These are phyloP conservation scores for Amanita subjunquillea DNA, from an alignment of 768 basidiomycete genomes.

Conservation along the genomic window DNA sequence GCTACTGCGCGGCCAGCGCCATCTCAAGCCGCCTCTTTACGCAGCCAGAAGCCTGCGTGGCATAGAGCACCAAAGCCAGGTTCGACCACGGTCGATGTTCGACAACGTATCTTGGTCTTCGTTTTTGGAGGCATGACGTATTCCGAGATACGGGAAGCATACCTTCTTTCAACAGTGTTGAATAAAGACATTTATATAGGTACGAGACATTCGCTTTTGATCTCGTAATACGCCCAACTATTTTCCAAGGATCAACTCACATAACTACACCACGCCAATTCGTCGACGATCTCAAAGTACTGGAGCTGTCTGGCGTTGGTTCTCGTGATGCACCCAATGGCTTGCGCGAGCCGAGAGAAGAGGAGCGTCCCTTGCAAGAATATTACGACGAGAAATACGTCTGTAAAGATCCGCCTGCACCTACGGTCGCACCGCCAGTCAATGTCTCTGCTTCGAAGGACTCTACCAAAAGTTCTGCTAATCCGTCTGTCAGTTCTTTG, in stretches of 20 bases:
- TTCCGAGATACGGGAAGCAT: conserved; percentile 87
- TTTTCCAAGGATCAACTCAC: conserved; percentile 78
- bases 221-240: neutral
- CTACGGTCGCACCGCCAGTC: conserved; percentile 28
- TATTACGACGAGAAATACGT: conserved; percentile 77
- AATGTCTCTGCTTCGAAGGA: conserved; percentile 23
- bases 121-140: conserved; percentile 94
- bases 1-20: conserved; percentile 40
- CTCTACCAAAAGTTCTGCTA: conserved; percentile 35
- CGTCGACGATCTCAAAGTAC: conserved; percentile 75
- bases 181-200: conserved; percentile 92
- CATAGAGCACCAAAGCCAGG: conserved; percentile 54
- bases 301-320: conserved; percentile 83
- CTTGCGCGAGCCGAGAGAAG: conserved; percentile 35
- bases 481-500: conserved; percentile 19
- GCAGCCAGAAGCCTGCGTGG: conserved; percentile 87
- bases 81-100: conserved; percentile 36
- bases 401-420: conserved; percentile 51
- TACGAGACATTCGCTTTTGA: conserved; percentile 18
- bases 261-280: conserved; percentile 74
- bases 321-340: conserved; percentile 66
- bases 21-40: conserved; percentile 62
- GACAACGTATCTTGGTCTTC: conserved; percentile 80
- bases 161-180: conserved; percentile 60
- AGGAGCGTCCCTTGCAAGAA: conserved; percentile 51